phyloP scores from a whole-genome alignment of 2,329 filamentous ascomycete genomes.

The Phyllosticta citribraziliensis region DNA sequence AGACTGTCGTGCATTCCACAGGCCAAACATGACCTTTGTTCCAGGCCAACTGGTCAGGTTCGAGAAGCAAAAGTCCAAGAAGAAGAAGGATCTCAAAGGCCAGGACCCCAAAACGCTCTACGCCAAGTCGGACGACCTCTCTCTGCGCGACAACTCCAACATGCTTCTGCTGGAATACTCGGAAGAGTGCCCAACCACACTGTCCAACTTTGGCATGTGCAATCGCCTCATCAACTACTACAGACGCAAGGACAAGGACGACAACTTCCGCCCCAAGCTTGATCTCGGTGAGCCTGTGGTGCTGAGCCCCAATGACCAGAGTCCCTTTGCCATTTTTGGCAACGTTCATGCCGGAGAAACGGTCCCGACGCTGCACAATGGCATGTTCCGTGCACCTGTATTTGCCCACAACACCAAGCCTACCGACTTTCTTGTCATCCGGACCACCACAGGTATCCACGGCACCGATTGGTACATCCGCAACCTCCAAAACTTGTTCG shows the following conservation, averaged over 20 bases:
- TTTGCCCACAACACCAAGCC: slow-evolving; percentile 73
- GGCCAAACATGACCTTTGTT: slow-evolving; percentile 66
- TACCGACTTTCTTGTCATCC: slow-evolving; percentile 79
- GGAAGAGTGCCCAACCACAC: slow-evolving; percentile 80
- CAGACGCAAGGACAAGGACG: slow-evolving; percentile 62
- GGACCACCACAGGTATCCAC: slow-evolving; percentile 68
- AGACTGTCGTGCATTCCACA: slow-evolving; percentile 73
- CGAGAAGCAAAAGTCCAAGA: slow-evolving; percentile 57
- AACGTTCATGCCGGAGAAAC: slow-evolving; percentile 85
- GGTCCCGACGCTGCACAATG: slow-evolving; percentile 83
- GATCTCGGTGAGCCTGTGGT: slow-evolving; percentile 85
- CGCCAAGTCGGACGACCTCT: slow-evolving; percentile 68
- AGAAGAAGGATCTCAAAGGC: slow-evolving; percentile 73
- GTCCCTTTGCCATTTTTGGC: slow-evolving; percentile 90
- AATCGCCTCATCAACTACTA: slow-evolving; percentile 96
- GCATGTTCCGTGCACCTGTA: slow-evolving; percentile 89
- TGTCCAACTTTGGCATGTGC: slow-evolving; percentile 97
- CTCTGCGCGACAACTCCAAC: slow-evolving; percentile 78
- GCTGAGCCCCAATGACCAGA: slow-evolving; percentile 85
- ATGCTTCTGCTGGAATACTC: slow-evolving; percentile 90
- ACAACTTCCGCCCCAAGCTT: slow-evolving; percentile 63
- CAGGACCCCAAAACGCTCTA: slow-evolving; percentile 72
- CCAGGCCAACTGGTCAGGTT: slow-evolving; percentile 62
- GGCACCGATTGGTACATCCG: slow-evolving; percentile 75
- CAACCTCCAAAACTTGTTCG: slow-evolving; percentile 82